Evolutionary conservation across 2,329 filamentous ascomycete species (phyloP), one percentile per base, ranked within the genome.

Genomic region (Cylindrodendrum hubeiense): DNA sequence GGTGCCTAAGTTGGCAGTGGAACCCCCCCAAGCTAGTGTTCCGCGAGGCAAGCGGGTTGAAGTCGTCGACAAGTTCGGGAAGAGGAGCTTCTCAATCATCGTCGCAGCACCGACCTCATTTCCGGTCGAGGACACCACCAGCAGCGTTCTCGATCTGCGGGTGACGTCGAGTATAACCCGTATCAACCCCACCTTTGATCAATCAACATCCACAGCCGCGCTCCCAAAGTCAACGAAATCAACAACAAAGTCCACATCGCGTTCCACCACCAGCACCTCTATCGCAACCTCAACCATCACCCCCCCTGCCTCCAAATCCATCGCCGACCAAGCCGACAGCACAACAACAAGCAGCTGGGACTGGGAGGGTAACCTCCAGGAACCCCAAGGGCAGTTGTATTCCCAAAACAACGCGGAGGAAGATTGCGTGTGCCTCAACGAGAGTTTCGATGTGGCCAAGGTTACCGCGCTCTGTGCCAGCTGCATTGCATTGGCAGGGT

Each of bases 391-490:
- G 1, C 64, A 71, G 37, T 17, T 67, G n/a, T 63, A 68, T 21
- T 59, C 69, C 4, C 49, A 69, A 4, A 69, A 64, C 56, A 71
- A 71, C 17, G 73, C 73, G 2, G 81, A 83, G 60, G 69, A 73
- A 55, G 66, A 74, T 15, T 83, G 81, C 55, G 77, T 81, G 4
- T 83, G 81, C 54, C 54, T 66, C 8, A 82, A 82, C 55, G 68
- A 72, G 57, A 82, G 81, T 67, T 82, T 83, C 55, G 73, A 83
- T 49, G 81, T 83, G 13, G 72, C 76, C 34, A 66, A 71, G 39
- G 67, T 83, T n/a, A 77, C 79, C 6, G 79, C 74, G 1, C 67
- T 82, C 9, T 83, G 81, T 43, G 74, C 80, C 19, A 79, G 79
- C 56, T 83, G 81, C 62, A 79, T 83, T 37, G 58, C 68, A 5